Base-by-base conservation (phyloP, 108 stramenopile genomes). In the Cylindrotheca closterium region DNA sequence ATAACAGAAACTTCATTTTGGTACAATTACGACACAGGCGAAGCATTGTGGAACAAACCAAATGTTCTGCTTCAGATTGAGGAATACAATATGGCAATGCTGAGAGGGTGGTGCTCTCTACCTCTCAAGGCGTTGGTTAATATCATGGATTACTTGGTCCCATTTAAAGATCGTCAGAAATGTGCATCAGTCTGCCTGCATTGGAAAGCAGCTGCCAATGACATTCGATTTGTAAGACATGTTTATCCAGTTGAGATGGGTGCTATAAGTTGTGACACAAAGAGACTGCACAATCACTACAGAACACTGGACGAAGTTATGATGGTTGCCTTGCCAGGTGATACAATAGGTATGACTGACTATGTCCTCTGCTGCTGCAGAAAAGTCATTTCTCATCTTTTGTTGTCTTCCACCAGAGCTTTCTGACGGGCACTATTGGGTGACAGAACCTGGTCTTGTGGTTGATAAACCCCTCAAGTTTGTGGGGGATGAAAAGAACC, bases 11-110 rank as follows among this genome's bases (percentile, higher is more conserved):
- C 54, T 17, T 68, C 68, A 0, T 92, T 90, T 31, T 95, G 84
- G 85, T 89, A 91, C 73, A 92, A 95, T 58, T 63, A 55, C 42
- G 94, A 95, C 70, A 89, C 91, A n/a, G 94, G 89, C 15, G 94
- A 95, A 73, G 86, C 89, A 0, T 50, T 71, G 2, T 89, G 86
- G 84, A 84, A 91, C 30, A 91, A 78, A 60, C 94, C 94, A 7
- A 27, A 17, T 21, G 78, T 86, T 5, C 57, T 95, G 27, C 42
- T 78, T 27, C 86, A 87, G 61, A 62, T 89, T 17, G 84, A 91
- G 49, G 89, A 78, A 31, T 53, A 80, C 37, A 73, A 71, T 26
- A 7, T 63, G 28, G 89, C 93, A 19, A 32, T 47, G 46, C 29
- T 68, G 30, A 47, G 77, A 42, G 67, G 71, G n/a, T 94, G 89